These are phyloP conservation scores for Hordeum marinum DNA, from an alignment of 176 grass and related monocot species.

Conservation along the genomic window DNA sequence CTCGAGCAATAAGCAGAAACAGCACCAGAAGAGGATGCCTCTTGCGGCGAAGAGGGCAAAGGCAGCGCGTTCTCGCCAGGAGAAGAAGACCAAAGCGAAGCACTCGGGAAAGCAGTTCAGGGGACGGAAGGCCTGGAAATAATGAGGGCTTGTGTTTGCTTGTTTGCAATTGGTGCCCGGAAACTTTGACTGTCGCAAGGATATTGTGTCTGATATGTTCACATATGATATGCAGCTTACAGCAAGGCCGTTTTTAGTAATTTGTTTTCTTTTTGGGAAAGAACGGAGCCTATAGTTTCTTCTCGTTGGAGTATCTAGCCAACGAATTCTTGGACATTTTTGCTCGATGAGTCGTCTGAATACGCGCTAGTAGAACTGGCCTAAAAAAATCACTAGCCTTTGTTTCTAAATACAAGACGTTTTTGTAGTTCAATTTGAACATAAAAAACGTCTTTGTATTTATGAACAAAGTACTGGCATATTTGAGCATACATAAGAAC, in stretches of 20 bases:
- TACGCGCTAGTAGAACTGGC: too few relatives aligned
- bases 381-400: too few relatives aligned
- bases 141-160: conserved; percentile 25
- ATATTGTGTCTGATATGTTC: not conserved
- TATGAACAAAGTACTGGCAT: too few relatives aligned
- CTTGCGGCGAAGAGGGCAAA: conserved; percentile 62
- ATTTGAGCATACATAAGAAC: too few relatives aligned
- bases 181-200: conserved; percentile 25
- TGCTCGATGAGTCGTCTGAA: too few relatives aligned
- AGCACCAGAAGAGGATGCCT: conserved; percentile 81
- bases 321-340: not conserved
- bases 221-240: not conserved
- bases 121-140: conserved; percentile 90
- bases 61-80: conserved; percentile 59
- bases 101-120: conserved; percentile 63
- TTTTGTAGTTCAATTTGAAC: too few relatives aligned
- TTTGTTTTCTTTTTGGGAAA: not conserved
- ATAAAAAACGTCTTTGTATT: too few relatives aligned
- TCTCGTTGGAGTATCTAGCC: too few relatives aligned
- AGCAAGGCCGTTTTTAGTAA: not conserved
- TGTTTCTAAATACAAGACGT: too few relatives aligned
- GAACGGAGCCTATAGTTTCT: not conserved
- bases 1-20: conserved; percentile 76
- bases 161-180: not conserved
- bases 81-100: conserved; percentile 48